Conservation (phyloP, 2,329 filamentous ascomycete species). For the Madurella mycetomatis region DNA sequence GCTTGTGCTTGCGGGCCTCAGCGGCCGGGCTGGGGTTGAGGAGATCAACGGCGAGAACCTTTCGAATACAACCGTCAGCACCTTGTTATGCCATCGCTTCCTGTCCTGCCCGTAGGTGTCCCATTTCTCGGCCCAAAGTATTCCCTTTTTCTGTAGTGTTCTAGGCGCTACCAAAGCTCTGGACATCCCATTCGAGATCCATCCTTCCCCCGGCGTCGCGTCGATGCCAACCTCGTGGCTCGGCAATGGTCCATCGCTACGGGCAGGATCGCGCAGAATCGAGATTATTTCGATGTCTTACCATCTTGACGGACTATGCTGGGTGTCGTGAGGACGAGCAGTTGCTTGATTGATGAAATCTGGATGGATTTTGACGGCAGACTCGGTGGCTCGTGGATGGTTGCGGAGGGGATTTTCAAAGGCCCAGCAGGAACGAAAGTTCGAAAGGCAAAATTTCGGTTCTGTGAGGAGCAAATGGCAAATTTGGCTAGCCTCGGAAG, state of each 20-base stretch:
- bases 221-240: conserved; percentile 9
- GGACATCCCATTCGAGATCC: conserved; percentile 3
- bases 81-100: conserved; percentile 17
- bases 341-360: conserved; percentile 49
- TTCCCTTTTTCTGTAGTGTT: not conserved
- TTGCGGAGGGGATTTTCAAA: conserved; percentile 35
- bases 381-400: conserved; percentile 48
- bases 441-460: conserved; percentile 34
- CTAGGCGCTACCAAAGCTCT: not conserved
- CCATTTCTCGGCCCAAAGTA: not conserved
- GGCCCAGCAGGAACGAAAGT: conserved; percentile 45
- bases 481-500: conserved; percentile 36
- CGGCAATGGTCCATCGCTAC: conserved; percentile 7
- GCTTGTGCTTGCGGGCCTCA: conserved; percentile 99
- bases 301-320: conserved; percentile 62
- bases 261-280: conserved; percentile 18
- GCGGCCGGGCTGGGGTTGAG: conserved; percentile 97
- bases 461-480: conserved; percentile 29
- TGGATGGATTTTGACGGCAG: conserved; percentile 42
- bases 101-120: conserved; percentile 9
- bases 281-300: conserved; percentile 42
- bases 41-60: conserved; percentile 99
- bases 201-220: not conserved
- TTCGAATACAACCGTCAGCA: conserved; percentile 44
- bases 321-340: conserved; percentile 41